Base-by-base conservation (phyloP, 192 early-diverging fungal genomes). In the Chytriomyces sp. region DNA sequence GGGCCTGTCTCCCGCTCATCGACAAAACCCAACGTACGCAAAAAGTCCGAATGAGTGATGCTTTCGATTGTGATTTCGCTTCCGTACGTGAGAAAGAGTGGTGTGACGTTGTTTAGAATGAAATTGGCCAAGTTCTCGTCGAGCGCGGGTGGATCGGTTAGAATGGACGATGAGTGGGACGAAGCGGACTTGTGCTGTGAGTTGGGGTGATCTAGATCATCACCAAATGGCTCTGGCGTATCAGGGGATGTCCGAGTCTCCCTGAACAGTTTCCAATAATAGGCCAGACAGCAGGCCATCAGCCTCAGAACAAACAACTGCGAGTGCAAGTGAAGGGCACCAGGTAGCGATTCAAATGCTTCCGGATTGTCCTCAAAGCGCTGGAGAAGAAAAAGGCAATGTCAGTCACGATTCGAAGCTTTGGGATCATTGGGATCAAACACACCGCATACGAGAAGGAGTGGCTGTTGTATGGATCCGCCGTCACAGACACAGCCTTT, bases 271-370 rank as follows among this genome's bases (percentile, higher is more conserved):
- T 95, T 90, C 95, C 95, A 96, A 79, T 94, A 87, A 67, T 91
- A 91, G 47, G 92, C 90, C 91, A 95, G 93, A 79, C 94, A 95
- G 69, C 91, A 91, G 3, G 92, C 92, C 28, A 96, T 81, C 50
- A 97, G 85, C 69, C 92, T 86, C 64, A 96, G 86, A 13, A 96
- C 80, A 76, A 95, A 94, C 10, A 95, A 85, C 79, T 96, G 95
- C 18, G 94, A 95, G 76, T 97, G 93, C 76, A 94, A 61, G 72
- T 57, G 53, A n/a, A 57, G 20, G 16, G 53, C 53, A 13, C 53
- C 53, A 0, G 53, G 53, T 5, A 57, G 53, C 20, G 13, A 20
- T n/a, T 57, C 53, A 13, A 57, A 20, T 13, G 20, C 53, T 57
- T 20, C 53, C 53, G 13, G 53, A n/a, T 57, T 20, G 20, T 57